Percentiles rank a stretch among this genome's conserved stretches.
phyloP scores from a whole-genome alignment of 2,329 filamentous ascomycete species.

The Bipolaris victoriae region DNA sequence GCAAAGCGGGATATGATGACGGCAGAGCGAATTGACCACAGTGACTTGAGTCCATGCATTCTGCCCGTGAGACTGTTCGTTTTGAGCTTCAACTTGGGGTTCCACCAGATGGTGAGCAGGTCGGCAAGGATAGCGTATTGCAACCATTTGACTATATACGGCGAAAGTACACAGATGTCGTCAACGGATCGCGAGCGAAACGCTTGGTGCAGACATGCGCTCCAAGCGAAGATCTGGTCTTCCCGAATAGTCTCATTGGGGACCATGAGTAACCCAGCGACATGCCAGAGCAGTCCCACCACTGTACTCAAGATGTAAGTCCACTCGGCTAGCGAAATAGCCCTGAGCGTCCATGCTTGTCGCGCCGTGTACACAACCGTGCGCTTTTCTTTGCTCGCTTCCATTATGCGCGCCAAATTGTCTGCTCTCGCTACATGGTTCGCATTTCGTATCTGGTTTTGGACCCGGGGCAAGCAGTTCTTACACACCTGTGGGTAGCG shows the following conservation, averaged over 20 bases:
- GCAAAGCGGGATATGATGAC: slow-evolving; percentile 63
- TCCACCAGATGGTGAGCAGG: slow-evolving; percentile 69
- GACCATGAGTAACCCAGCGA: slow-evolving; percentile 29
- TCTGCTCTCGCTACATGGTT: slow-evolving; percentile 87
- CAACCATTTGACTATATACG: slow-evolving; percentile 23
- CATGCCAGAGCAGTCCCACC: slow-evolving; percentile 47
- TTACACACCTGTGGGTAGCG: slow-evolving; percentile 89
- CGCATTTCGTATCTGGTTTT: slow-evolving; percentile 70
- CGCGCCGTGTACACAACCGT: slow-evolving; percentile 38
- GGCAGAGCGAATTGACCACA: slow-evolving; percentile 70
- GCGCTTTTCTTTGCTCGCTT: slow-evolving; percentile 55
- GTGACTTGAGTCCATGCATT: slow-evolving; percentile 65
- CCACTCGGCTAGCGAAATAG: slow-evolving; percentile 53
- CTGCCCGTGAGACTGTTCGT: slow-evolving; percentile 59
- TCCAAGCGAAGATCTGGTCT: slow-evolving; percentile 17
- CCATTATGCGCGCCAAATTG: slow-evolving; percentile 75
- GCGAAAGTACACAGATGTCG: slow-evolving; percentile 37
- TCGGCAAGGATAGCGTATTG: slow-evolving; percentile 55
- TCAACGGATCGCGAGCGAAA: slow-evolving; percentile 26
- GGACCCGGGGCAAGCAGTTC: slow-evolving; percentile 76
- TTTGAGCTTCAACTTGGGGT: slow-evolving; percentile 69
- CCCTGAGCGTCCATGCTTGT: slow-evolving; percentile 53
- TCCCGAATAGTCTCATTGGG: slow-evolving; percentile 15
- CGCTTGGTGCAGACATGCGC: slow-evolving; percentile 32
- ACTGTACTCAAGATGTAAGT: slow-evolving; percentile 50